Conservation (phyloP, 2,329 filamentous ascomycete genomes). For the Leptodontidium sp. region DNA sequence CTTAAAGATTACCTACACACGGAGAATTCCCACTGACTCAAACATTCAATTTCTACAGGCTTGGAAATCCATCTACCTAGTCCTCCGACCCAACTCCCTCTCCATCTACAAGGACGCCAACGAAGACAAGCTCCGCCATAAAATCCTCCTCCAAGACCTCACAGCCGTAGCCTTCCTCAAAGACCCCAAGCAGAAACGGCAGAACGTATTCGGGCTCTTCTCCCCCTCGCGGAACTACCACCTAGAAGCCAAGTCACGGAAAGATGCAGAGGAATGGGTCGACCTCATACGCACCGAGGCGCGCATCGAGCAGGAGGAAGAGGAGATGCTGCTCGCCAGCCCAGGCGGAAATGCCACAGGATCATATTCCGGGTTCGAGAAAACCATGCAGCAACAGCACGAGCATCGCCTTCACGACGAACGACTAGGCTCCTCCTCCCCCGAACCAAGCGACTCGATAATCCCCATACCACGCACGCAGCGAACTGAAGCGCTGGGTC, state of each 20-base stretch:
- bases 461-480: slow-evolving; percentile 30
- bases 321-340: slow-evolving; percentile 79
- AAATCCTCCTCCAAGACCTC: slow-evolving; percentile 87
- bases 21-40: slow-evolving; percentile 22
- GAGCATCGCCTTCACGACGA: slow-evolving; percentile 45
- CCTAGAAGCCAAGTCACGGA: slow-evolving; percentile 76
- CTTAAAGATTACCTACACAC: neutral
- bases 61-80: slow-evolving; percentile 90
- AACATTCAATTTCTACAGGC: slow-evolving; percentile 58
- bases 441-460: slow-evolving; percentile 60
- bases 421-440: slow-evolving; percentile 60
- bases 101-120: slow-evolving; percentile 94
- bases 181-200: slow-evolving; percentile 85
- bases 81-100: slow-evolving; percentile 87
- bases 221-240: slow-evolving; percentile 92
- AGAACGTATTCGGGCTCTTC: slow-evolving; percentile 91
- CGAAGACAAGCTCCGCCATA: slow-evolving; percentile 87
- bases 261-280: slow-evolving; percentile 88
- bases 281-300: slow-evolving; percentile 80
- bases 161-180: slow-evolving; percentile 90
- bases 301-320: slow-evolving; percentile 86
- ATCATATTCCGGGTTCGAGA: slow-evolving; percentile 42
- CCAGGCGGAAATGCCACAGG: slow-evolving; percentile 56
- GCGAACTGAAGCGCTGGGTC: slow-evolving; percentile 38
- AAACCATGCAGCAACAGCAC: slow-evolving; percentile 39